Evolutionary conservation across 768 basidiomycete species (phyloP).

Genomic region (Termitomyces sp.): DNA sequence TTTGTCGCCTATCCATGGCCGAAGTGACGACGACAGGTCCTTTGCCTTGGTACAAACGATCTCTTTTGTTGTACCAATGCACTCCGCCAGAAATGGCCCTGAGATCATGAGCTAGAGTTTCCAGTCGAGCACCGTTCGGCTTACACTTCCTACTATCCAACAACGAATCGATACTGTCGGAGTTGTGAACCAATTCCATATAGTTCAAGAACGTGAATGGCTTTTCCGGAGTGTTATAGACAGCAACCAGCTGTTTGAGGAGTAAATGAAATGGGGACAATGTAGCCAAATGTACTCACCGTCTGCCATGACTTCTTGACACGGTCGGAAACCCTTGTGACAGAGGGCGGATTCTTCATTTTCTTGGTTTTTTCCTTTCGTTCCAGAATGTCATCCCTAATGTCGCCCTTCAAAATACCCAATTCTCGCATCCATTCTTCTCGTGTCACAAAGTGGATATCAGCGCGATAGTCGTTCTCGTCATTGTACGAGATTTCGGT

Average conservation of each 20-base stretch:
- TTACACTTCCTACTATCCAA: not conserved
- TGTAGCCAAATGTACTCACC: not conserved
- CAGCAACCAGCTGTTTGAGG: not conserved
- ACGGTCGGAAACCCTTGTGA: not conserved
- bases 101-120: not conserved
- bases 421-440: not conserved
- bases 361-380: not conserved
- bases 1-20: not conserved
- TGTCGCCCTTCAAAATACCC: not conserved
- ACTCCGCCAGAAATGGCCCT: constrained; percentile 1
- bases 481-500: not conserved
- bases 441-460: not conserved
- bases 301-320: not conserved
- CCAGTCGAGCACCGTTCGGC: not conserved
- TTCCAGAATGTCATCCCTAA: not conserved
- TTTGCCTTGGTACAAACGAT: not conserved
- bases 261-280: too few species aligned
- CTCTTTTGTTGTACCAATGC: not conserved
- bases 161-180: not conserved
- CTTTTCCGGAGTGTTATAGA: not conserved
- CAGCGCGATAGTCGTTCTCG: not conserved
- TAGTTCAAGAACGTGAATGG: not conserved
- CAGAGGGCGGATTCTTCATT: too few species aligned
- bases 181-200: not conserved
- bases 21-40: not conserved